Percentiles rank a stretch among this genome's conserved stretches.
Evolutionary conservation across 257 asterid species (phyloP).

Genomic region (Dorcoceras hygrometricum): DNA sequence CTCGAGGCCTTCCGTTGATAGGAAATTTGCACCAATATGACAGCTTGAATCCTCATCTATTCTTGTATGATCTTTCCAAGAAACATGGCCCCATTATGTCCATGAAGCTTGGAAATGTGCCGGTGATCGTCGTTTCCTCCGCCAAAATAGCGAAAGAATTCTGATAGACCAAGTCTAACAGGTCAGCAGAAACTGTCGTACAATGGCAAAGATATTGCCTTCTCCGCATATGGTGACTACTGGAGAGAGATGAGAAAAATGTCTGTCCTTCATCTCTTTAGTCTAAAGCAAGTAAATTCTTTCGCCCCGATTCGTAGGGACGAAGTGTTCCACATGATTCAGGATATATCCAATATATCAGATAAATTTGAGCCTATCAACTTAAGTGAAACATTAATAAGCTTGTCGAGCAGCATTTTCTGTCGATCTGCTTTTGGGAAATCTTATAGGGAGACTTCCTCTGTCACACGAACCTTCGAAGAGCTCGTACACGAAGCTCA

Average conservation of each 20-base stretch:
- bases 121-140: constrained; percentile 10
- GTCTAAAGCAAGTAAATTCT: neutral
- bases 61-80: neutral
- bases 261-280: neutral
- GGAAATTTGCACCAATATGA: constrained; percentile 14
- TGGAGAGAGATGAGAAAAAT: constrained; percentile 20
- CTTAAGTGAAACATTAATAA: neutral
- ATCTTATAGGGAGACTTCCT: neutral
- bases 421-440: constrained; percentile 24
- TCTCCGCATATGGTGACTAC: neutral
- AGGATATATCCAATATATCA: neutral
- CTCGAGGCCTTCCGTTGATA: constrained; percentile 8
- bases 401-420: neutral
- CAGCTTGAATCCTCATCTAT: neutral
- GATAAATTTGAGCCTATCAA: neutral
- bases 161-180: neutral
- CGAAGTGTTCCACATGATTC: constrained; percentile 3
- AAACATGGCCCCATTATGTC: constrained; percentile 16
- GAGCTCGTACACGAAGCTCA: neutral
- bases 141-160: constrained; percentile 2
- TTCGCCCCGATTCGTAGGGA: constrained; percentile 3
- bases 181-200: constrained; percentile 5
- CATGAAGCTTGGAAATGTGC: neutral
- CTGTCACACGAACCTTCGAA: neutral
- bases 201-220: constrained; percentile 5